Percentiles rank a stretch among this genome's conserved stretches.
phyloP scores from a whole-genome alignment of 176 grass and related monocot genomes.

The barley (Hordeum vulgare) region MorexV3_pseudomolecules_assembly NC_058520.1:341170682-341171181 shows the following conservation, averaged over 20 bases:
- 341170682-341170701: slow-evolving; percentile 83
- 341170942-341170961: background rate
- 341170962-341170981: slow-evolving; percentile 1
- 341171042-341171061: background rate
- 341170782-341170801: slow-evolving; percentile 53
- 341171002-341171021: background rate
- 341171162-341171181: slow-evolving; percentile 95
- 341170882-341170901: background rate
- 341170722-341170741: slow-evolving; percentile 59
- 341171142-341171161: slow-evolving; percentile 59
- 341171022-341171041: background rate
- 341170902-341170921: background rate
- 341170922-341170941: background rate
- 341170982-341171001: background rate
- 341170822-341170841: background rate
- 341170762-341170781: slow-evolving; percentile 86
- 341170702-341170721: slow-evolving; percentile 91
- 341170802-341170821: slow-evolving; percentile 55
- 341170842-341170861: background rate
- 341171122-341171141: slow-evolving; percentile 64
- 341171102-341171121: background rate
- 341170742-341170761: slow-evolving; percentile 84
- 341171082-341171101: slow-evolving; percentile 11
- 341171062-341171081: background rate
- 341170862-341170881: slow-evolving; percentile 7